Conservation (phyloP, 257 asterid species). For the Jacaranda copaia region DNA sequence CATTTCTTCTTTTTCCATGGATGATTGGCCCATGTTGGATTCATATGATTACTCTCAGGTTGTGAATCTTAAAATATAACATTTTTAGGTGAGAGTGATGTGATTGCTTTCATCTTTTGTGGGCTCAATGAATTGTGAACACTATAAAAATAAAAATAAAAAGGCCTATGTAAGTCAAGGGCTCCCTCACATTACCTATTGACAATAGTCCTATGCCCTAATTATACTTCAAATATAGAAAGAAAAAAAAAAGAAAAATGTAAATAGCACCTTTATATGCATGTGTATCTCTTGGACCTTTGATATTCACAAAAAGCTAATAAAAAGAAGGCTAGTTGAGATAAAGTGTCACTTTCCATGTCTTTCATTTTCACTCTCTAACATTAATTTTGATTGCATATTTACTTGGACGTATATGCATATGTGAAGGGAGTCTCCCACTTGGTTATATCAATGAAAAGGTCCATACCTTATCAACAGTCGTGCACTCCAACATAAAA, state of each 20-base stretch:
- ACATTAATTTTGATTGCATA: too few relatives aligned
- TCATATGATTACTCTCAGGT: too few relatives aligned
- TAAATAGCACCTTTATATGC: background rate
- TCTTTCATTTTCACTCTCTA: too few relatives aligned
- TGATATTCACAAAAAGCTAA: constrained; percentile 20
- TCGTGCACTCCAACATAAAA: constrained; percentile 35
- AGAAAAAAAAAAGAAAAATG: too few relatives aligned
- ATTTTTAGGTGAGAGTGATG: constrained; percentile 11
- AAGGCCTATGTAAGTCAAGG: too few relatives aligned
- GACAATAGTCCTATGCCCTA: background rate
- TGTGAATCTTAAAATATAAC: background rate
- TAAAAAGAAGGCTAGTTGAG: background rate
- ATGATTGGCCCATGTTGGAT: too few relatives aligned
- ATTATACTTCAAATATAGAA: background rate
- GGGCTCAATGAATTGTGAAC: constrained; percentile 16
- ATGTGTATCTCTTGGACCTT: background rate
- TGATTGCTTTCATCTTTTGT: background rate
- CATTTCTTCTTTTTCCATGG: too few relatives aligned
- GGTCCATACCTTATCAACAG: constrained; percentile 25
- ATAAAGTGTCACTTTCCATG: background rate
- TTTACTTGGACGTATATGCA: too few relatives aligned
- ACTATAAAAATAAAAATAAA: background rate
- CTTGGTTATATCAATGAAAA: background rate
- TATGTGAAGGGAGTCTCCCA: too few relatives aligned
- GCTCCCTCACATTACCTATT: background rate